phyloP scores from a whole-genome alignment of 345 rosid species.

The Eucalyptus dawsonii region DNA sequence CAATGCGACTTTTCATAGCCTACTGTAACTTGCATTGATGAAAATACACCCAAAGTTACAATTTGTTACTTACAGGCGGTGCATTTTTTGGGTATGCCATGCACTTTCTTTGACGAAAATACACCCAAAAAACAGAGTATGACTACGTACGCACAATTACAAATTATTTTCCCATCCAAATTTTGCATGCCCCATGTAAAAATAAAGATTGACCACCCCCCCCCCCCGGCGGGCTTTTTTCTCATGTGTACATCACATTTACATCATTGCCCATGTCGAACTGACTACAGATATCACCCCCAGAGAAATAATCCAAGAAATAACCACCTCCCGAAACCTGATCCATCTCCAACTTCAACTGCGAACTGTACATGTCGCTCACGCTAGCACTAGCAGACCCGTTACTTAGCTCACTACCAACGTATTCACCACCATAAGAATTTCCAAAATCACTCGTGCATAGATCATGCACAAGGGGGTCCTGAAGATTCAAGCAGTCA shows the following conservation, averaged over 20 bases:
- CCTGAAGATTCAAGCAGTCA: slow-evolving; percentile 6
- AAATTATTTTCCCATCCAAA: not conserved
- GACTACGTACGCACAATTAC: not conserved
- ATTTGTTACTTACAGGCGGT: not conserved
- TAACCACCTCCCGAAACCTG: slow-evolving; percentile 30
- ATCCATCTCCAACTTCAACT: slow-evolving; percentile 31
- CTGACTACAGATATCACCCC: slow-evolving; percentile 16
- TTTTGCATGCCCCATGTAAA: not conserved
- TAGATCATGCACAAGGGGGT: not conserved
- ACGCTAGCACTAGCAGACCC: not conserved
- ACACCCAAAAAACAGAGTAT: not conserved
- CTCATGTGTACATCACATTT: not conserved
- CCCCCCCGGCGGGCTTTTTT: no score
- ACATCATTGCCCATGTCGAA: slow-evolving; percentile 30
- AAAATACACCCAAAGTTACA: no score
- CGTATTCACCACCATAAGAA: not conserved
- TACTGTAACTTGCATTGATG: not conserved
- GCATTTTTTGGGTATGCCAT: not conserved
- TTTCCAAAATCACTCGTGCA: slow-evolving; percentile 1
- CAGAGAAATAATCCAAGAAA: slow-evolving; percentile 10
- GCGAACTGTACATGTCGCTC: slow-evolving; percentile 30
- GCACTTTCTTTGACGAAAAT: not conserved
- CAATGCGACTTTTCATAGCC: not conserved
- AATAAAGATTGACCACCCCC: not conserved
- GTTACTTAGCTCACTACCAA: not conserved